phyloP scores from a whole-genome alignment of 2,329 filamentous ascomycete species.

The Grosmannia clavigera region DNA sequence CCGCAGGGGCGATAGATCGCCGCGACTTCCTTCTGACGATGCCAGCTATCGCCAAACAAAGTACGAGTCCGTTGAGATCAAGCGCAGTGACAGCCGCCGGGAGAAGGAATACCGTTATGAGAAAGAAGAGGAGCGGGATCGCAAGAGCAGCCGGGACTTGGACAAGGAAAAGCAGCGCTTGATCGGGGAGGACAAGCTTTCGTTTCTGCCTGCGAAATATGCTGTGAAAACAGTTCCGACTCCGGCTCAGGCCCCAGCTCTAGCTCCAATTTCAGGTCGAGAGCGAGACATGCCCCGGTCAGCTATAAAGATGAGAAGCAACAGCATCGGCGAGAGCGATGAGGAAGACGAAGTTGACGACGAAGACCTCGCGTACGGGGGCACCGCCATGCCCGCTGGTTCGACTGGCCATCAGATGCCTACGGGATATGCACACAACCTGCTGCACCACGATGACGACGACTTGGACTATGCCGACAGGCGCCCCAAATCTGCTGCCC shows the following conservation, averaged over 20 bases:
- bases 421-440: constrained; percentile 16
- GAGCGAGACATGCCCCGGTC: constrained; percentile 13
- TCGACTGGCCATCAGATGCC: background rate
- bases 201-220: constrained; percentile 37
- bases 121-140: constrained; percentile 14
- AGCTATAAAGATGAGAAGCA: constrained; percentile 5
- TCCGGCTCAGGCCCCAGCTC: background rate
- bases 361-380: constrained; percentile 37
- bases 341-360: constrained; percentile 4
- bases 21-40: constrained; percentile 10
- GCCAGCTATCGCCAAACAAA: constrained; percentile 25
- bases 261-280: background rate
- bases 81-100: constrained; percentile 15
- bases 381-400: constrained; percentile 9
- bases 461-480: background rate
- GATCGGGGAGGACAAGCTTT: constrained; percentile 25
- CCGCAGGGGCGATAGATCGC: constrained; percentile 12
- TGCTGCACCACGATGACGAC: constrained; percentile 22
- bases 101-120: constrained; percentile 16
- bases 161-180: constrained; percentile 19
- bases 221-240: constrained; percentile 16
- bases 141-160: constrained; percentile 8
- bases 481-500: background rate
- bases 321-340: constrained; percentile 6
- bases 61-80: constrained; percentile 20